Evolutionary conservation across 1,139 yeast genomes (phyloP).

Genomic region (Zygoascus sp.): DNA sequence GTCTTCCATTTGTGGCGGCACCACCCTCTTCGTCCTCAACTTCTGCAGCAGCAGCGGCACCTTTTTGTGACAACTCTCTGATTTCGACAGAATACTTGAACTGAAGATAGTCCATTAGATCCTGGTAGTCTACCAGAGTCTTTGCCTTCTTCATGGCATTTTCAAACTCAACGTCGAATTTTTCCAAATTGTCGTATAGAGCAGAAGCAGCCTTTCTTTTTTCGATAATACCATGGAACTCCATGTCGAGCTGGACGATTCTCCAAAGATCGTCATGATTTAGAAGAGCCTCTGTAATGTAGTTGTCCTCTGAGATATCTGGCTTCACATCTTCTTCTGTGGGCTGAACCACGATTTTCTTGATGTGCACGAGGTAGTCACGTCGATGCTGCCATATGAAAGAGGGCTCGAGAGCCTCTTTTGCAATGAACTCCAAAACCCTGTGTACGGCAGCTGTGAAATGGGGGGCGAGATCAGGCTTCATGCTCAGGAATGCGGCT

Average conservation of each 20-base stretch:
- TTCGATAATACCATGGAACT: conserved; percentile 78
- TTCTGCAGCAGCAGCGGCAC: conserved; percentile 38
- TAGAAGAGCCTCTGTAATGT: conserved; percentile 41
- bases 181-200: conserved; percentile 50
- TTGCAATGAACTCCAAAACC: conserved; percentile 72
- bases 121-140: conserved; percentile 78
- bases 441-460: conserved; percentile 68
- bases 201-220: conserved; percentile 62
- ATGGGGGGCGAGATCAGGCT: conserved; percentile 50
- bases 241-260: conserved; percentile 78
- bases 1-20: conserved; percentile 42
- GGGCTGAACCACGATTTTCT: conserved; percentile 22
- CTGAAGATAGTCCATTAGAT: conserved; percentile 75
- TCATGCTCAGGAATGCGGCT: conserved; percentile 20
- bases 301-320: conserved; percentile 29
- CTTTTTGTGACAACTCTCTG: conserved; percentile 34
- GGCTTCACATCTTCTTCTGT: conserved; percentile 53
- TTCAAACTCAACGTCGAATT: conserved; percentile 59
- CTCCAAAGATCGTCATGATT: conserved; percentile 79
- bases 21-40: conserved; percentile 15
- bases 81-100: conserved; percentile 76
- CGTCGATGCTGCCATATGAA: conserved; percentile 94
- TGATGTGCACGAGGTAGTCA: conserved; percentile 66
- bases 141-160: conserved; percentile 52
- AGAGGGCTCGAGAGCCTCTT: conserved; percentile 87